Conservation (phyloP, 495 filamentous ascomycete genomes). For the Aspergillus wentii region DNA sequence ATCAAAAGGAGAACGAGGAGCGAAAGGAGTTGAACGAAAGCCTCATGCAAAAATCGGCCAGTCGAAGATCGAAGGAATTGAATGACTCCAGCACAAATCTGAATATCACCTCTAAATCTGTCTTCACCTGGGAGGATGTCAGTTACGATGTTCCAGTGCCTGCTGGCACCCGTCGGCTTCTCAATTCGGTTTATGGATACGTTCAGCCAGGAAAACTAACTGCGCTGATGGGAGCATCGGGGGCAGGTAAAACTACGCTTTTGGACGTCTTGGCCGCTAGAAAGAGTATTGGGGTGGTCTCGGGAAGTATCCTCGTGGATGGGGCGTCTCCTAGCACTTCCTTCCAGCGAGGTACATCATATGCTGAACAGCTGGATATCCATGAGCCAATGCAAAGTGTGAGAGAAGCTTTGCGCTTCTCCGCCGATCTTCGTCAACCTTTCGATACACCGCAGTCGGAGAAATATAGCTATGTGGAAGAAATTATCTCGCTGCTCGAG, state of each 20-base stretch:
- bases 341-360: constrained; percentile 81
- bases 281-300: constrained; percentile 65
- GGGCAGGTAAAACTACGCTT: constrained; percentile 78
- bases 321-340: constrained; percentile 60
- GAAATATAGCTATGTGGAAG: constrained; percentile 56
- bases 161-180: constrained; percentile 60
- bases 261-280: constrained; percentile 76
- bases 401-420: constrained; percentile 63
- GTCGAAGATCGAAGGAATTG: constrained; percentile 39
- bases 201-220: constrained; percentile 81
- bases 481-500: constrained; percentile 55
- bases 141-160: constrained; percentile 69
- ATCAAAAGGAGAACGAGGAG: constrained; percentile 66
- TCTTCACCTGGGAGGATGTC: constrained; percentile 75
- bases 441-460: constrained; percentile 41
- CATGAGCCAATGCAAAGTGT: constrained; percentile 66
- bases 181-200: constrained; percentile 69
- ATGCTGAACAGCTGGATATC: constrained; percentile 83
- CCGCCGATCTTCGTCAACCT: constrained; percentile 59
- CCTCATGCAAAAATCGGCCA: constrained; percentile 36
- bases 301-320: constrained; percentile 75
- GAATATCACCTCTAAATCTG: constrained; percentile 59
- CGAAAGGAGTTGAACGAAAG: constrained; percentile 48
- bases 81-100: constrained; percentile 48
- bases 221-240: constrained; percentile 81